Evolutionary conservation across 306 rosid species (phyloP).

Genomic region (Morella rubra): DNA sequence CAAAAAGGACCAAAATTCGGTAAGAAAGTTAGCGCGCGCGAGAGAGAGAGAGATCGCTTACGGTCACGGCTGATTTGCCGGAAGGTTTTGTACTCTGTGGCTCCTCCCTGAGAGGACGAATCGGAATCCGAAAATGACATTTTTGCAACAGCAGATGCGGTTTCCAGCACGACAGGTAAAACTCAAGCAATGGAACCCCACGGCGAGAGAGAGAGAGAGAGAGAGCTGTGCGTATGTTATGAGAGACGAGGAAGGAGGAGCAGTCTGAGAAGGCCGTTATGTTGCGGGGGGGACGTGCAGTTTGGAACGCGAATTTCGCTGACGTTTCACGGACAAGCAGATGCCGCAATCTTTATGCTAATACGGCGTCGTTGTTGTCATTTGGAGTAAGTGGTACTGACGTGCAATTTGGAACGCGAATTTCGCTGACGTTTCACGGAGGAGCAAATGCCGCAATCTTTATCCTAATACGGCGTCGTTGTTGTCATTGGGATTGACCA

Average conservation of each 20-base stretch:
- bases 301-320: slow-evolving; percentile 41
- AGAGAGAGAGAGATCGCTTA: slow-evolving; percentile 34
- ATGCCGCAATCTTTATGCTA: neutral
- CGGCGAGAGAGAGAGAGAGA: slow-evolving; percentile 25
- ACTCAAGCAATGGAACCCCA: neutral
- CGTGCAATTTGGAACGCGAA: slow-evolving; percentile 24
- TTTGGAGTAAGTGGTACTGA: too few species aligned
- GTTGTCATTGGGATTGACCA: too few species aligned
- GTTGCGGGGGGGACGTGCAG: slow-evolving; percentile 36
- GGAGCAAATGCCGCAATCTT: slow-evolving; percentile 8
- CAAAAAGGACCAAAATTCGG: neutral
- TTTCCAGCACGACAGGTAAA: slow-evolving; percentile 17
- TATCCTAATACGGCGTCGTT: too few species aligned
- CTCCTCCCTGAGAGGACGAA: slow-evolving; percentile 45
- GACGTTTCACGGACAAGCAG: slow-evolving; percentile 36
- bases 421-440: slow-evolving; percentile 47
- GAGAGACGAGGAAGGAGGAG: slow-evolving; percentile 30
- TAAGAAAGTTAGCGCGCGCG: slow-evolving; percentile 5
- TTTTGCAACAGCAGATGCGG: slow-evolving; percentile 28
- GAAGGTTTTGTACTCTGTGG: slow-evolving; percentile 62
- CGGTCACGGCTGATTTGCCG: slow-evolving; percentile 78
- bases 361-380: too few species aligned
- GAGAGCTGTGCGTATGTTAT: slow-evolving; percentile 20
- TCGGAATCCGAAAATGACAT: slow-evolving; percentile 94
- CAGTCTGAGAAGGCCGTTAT: slow-evolving; percentile 41